A percentile compares a stretch with the other conserved stretches of the same genome.
phyloP scores from a whole-genome alignment of 1,284 basidiomycete species.

The Moesziomyces antarcticus region DNA sequence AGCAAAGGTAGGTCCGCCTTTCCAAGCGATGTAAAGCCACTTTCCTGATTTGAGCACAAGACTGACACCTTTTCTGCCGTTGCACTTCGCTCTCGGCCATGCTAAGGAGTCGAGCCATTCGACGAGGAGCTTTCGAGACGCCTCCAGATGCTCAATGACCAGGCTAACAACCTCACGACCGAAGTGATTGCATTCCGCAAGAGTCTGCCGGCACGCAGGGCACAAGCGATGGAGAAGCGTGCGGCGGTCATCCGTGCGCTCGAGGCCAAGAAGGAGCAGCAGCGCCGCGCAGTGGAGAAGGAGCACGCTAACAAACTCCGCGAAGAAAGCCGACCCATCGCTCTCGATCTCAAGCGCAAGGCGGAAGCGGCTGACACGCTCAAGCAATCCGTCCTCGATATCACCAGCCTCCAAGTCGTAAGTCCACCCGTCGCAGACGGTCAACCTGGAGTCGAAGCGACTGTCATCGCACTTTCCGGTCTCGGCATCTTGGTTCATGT shows the following conservation, averaged over 20 bases:
- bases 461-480: neutral
- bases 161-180: slow-evolving; percentile 38
- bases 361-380: slow-evolving; percentile 41
- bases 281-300: slow-evolving; percentile 26
- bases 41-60: too few species aligned
- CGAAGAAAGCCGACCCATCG: slow-evolving; percentile 24
- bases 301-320: slow-evolving; percentile 22
- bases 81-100: too few species aligned
- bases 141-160: slow-evolving; percentile 34
- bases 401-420: slow-evolving; percentile 42
- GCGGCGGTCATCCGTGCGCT: slow-evolving; percentile 34
- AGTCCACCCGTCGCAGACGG: slow-evolving; percentile 1
- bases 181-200: slow-evolving; percentile 45
- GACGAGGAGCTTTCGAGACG: slow-evolving; percentile 42
- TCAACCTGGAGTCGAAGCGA: neutral
- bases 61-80: too few species aligned
- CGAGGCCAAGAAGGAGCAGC: slow-evolving; percentile 44
- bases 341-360: slow-evolving; percentile 38
- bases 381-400: slow-evolving; percentile 37
- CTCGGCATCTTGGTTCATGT: neutral
- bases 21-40: neutral
- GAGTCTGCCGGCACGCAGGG: slow-evolving; percentile 31
- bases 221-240: slow-evolving; percentile 40
- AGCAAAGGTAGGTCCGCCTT: slow-evolving; percentile 33
- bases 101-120: slow-evolving; percentile 27